Base-by-base conservation (phyloP, 495 filamentous ascomycete genomes). In the Lichina pygmaea region DNA sequence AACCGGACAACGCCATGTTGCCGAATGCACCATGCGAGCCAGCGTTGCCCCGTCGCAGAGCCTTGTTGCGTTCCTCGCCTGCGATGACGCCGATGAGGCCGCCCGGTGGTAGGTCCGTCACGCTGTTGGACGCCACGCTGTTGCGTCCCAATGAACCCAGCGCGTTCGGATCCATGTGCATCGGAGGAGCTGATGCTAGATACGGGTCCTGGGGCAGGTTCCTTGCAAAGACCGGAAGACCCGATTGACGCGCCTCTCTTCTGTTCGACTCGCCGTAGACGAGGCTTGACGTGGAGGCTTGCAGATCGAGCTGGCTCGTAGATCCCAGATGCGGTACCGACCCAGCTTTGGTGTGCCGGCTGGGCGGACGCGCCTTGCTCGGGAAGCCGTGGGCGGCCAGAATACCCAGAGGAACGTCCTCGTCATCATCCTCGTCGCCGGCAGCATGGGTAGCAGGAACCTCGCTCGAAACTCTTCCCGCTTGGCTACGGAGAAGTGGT, bases 81-180 rank as follows among this genome's bases (percentile, higher is more conserved):
- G 82, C 80, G 58, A 95, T 95, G 32, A 94, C 81, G n/a, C 82
- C 83, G 15, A 94, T 74, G 31, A 93, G 65, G 16, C 86, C 85
- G 33, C 80, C 82, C 6, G 66, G 61, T n/a, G 64, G 66, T 41
- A 67, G 52, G 44, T 51, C 59, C 24, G 54, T 51, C n/a, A 53
- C 51, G 37, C 51, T 46, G 16, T 56, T 51, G 3, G 55, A 45
- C 11, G 48, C 54, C 52, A 50, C 63, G 61, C 6, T 52, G 40
- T 62, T 67, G 6, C 68, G 68, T 49, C 68, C 61, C n/a, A 65
- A 60, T 6, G 71, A 72, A n/a, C 65, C 60, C 10, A 75, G 70
- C 44, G 72, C 73, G 38, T 42, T 48, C 32, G 49, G 51, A 45
- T 50, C 41, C 36, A 6, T 11, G 2, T 11, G 11, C 36, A 15